A percentile compares a stretch with the other conserved stretches of the same genome.
phyloP scores from a whole-genome alignment of 148 eudicot species.

The Linanthus parryae region DNA sequence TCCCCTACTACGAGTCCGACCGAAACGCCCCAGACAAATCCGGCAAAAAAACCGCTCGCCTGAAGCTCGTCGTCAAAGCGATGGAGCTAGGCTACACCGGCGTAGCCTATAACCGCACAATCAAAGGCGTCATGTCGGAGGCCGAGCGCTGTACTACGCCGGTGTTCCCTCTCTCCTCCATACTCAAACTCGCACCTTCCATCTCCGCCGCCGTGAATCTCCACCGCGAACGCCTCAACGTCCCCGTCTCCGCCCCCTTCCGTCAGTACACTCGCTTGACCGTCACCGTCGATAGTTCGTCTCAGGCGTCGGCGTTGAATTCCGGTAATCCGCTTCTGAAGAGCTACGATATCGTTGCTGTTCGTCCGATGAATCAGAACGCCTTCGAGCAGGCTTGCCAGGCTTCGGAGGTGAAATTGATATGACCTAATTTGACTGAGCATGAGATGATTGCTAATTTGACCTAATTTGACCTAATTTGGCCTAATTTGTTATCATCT shows the following conservation, averaged over 20 bases:
- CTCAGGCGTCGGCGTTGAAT: conserved; percentile 65
- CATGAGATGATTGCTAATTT: too few species aligned
- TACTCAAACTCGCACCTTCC: conserved; percentile 31
- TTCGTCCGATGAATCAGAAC: conserved; percentile 63
- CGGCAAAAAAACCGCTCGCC: conserved; percentile 34
- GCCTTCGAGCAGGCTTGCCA: conserved; percentile 71
- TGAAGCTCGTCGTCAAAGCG: conserved; percentile 47
- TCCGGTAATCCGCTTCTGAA: conserved; percentile 66
- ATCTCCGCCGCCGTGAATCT: conserved; percentile 45
- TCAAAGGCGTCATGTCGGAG: conserved; percentile 73
- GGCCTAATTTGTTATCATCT: too few species aligned
- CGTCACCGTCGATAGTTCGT: conserved; percentile 39
- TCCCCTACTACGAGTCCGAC: conserved; percentile 60
- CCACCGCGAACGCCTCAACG: conserved; percentile 48
- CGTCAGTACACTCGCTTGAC: conserved; percentile 80
- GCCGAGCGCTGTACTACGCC: conserved; percentile 65
- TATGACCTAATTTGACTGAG: background rate
- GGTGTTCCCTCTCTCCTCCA: conserved; percentile 54
- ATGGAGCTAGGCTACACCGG: conserved; percentile 81
- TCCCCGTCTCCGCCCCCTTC: conserved; percentile 35
- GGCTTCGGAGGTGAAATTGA: conserved; percentile 41
- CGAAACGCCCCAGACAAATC: conserved; percentile 25
- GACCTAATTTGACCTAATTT: too few species aligned
- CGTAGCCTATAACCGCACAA: conserved; percentile 65
- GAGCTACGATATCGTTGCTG: conserved; percentile 82